Evolutionary conservation across 2,329 filamentous ascomycete species (phyloP).

Genomic region (Colletotrichum euphorbiae): DNA sequence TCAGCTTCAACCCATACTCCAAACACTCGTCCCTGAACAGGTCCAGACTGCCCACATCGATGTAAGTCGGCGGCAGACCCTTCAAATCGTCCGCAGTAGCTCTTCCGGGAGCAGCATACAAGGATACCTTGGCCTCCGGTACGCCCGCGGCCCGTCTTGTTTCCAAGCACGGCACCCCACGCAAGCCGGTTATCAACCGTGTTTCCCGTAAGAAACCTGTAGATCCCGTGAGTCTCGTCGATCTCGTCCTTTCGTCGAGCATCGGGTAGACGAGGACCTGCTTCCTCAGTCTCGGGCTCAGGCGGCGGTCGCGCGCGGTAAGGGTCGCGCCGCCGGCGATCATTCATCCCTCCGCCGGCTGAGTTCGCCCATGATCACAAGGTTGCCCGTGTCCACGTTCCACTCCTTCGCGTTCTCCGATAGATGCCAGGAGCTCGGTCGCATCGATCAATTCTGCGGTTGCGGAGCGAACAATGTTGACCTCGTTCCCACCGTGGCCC

Average conservation of each 20-base stretch:
- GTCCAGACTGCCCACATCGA: constrained; percentile 54
- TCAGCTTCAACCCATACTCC: constrained; percentile 48
- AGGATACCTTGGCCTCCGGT: constrained; percentile 36
- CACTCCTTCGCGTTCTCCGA: constrained; percentile 41
- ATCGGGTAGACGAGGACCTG: constrained; percentile 50
- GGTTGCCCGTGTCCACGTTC: constrained; percentile 41
- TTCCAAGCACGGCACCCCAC: constrained; percentile 43
- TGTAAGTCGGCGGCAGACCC: constrained; percentile 51
- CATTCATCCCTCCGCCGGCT: constrained; percentile 41
- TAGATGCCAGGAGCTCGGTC: constrained; percentile 41
- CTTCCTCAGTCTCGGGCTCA: constrained; percentile 44
- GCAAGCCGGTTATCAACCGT: constrained; percentile 40
- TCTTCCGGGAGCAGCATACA: constrained; percentile 44
- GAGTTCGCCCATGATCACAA: constrained; percentile 43
- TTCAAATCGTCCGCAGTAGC: constrained; percentile 40
- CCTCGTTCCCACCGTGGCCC: constrained; percentile 23
- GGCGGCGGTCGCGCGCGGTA: constrained; percentile 49
- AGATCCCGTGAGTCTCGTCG: constrained; percentile 9
- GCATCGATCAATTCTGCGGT: constrained; percentile 16
- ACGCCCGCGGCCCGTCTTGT: constrained; percentile 40
- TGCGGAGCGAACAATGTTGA: constrained; percentile 27
- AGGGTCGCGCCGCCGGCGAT: constrained; percentile 48
- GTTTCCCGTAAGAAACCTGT: constrained; percentile 40
- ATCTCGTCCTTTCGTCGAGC: constrained; percentile 47
- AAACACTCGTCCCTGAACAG: constrained; percentile 52